A percentile compares a stretch with the other conserved stretches of the same genome.
phyloP scores from a whole-genome alignment of 2,329 filamentous ascomycete genomes.

The Onygenales sp. region DNA sequence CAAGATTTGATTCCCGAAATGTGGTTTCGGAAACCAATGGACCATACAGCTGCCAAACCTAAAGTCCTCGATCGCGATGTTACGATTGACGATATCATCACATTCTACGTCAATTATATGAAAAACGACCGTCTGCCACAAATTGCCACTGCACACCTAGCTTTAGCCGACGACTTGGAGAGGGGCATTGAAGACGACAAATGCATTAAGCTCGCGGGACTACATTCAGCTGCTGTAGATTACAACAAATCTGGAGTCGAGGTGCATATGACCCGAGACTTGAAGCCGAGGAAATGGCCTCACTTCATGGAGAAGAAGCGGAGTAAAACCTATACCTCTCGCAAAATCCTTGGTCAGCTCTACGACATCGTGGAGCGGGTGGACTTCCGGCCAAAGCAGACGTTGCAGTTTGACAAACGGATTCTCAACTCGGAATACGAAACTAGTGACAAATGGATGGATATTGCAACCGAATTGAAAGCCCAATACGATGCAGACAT shows the following conservation, averaged over 20 bases:
- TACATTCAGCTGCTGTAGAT: slow-evolving; percentile 90
- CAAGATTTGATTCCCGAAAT: slow-evolving; percentile 56
- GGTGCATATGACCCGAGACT: slow-evolving; percentile 54
- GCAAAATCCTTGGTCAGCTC: slow-evolving; percentile 65
- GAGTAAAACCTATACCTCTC: slow-evolving; percentile 52
- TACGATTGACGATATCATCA: slow-evolving; percentile 60
- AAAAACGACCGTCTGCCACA: slow-evolving; percentile 73
- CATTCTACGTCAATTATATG: slow-evolving; percentile 88
- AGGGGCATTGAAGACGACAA: slow-evolving; percentile 57
- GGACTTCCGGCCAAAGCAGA: slow-evolving; percentile 59
- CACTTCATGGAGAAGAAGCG: slow-evolving; percentile 76
- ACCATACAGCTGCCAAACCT: slow-evolving; percentile 54
- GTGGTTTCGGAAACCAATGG: slow-evolving; percentile 71
- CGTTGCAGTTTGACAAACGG: slow-evolving; percentile 56
- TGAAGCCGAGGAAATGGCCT: slow-evolving; percentile 60
- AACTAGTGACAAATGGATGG: slow-evolving; percentile 46
- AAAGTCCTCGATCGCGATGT: slow-evolving; percentile 52
- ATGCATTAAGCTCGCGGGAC: slow-evolving; percentile 64
- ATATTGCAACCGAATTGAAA: slow-evolving; percentile 59
- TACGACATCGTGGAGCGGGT: slow-evolving; percentile 66
- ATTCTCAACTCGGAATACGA: slow-evolving; percentile 55
- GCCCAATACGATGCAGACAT: slow-evolving; percentile 66
- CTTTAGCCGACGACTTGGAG: slow-evolving; percentile 55
- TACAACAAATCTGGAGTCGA: slow-evolving; percentile 83
- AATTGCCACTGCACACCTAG: slow-evolving; percentile 77